Base-by-base conservation (phyloP, 2,329 filamentous ascomycete genomes). In the Aspergillus brunneoviolaceus region DNA sequence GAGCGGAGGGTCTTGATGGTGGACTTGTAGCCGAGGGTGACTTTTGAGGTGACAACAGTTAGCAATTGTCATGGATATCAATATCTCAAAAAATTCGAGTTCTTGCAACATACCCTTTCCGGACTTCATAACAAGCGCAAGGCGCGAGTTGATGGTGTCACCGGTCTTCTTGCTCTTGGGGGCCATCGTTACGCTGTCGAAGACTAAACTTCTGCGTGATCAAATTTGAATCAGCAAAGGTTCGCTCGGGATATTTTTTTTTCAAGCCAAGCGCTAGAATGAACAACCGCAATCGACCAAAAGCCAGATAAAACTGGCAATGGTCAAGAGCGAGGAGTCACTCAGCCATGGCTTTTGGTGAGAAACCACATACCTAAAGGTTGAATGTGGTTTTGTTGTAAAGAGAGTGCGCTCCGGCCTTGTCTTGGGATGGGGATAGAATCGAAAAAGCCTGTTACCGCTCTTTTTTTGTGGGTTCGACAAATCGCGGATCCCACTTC, bases 1-100 rank as follows among this genome's bases (percentile, higher is more conserved):
- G 88, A 90, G 76, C 94, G 91, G 73, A 98, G 90, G 72, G 85
- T 85, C 90, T 98, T 96, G 77, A 95, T 85, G 77, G 86, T 94
- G 66, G 87, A 90, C 83, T 94, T 93, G 87, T 94, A 94, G 75
- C 92, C 92, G 69, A 96, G 86, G 68, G 87, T 92, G 84, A 96
- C 92, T 29, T 29, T 2, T 86, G 57, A 11, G 48, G 4, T 16
- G 50, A 4, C 19, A n/a, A 50, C 9, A 48, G 29, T 66, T 63
- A 65, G 63, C 47, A 49, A 47, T 27, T 12, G 29, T 57, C 29
- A n/a, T 27, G 10, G 27, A 29, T 29, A 29, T 29, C 27, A 6
- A 35, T 1, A 31, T 25, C 12, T 35, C 33, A 12, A 49, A 47
- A n/a, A 5, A 23, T n/a, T 12, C n/a, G 49, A 48, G 29, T 57